A percentile compares a stretch with the other conserved stretches of the same genome.
These are phyloP conservation scores for Seiridium unicorne DNA, from an alignment of 2,329 filamentous ascomycete genomes.

Conservation along the genomic window DNA sequence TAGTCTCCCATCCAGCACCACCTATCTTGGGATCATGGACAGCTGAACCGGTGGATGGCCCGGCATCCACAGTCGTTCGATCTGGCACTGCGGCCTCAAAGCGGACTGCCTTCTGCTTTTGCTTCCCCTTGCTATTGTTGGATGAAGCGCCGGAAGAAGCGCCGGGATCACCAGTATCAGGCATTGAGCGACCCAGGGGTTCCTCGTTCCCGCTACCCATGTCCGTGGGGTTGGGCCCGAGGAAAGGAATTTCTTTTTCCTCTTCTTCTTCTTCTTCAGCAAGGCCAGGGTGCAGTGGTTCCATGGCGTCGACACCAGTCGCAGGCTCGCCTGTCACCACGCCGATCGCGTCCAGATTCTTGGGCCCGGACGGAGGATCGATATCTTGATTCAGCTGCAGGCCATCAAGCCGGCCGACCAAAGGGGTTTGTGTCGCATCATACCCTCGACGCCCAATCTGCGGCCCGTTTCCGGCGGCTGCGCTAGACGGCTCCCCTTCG, in stretches of 20 bases:
- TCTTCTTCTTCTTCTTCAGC: not conserved
- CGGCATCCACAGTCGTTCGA: too few species aligned
- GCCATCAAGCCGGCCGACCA: not conserved
- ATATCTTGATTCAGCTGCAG: not conserved
- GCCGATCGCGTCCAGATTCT: not conserved
- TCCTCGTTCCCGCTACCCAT: not conserved
- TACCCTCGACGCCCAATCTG: not conserved
- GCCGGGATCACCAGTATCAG: not conserved
- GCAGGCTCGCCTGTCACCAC: not conserved
- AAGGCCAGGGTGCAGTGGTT: not conserved
- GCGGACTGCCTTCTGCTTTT: not conserved
- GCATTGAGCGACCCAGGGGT: not conserved
- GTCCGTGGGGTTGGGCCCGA: not conserved
- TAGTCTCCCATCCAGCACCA: conserved; percentile 23
- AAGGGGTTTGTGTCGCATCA: not conserved
- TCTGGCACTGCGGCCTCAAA: not conserved
- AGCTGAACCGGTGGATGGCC: too few species aligned
- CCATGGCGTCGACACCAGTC: not conserved
- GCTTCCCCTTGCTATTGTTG: not conserved
- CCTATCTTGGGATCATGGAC: not conserved
- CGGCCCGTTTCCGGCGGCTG: not conserved
- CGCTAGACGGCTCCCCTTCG: not conserved
- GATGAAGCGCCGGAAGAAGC: not conserved
- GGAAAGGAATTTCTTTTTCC: not conserved
- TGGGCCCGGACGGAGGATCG: not conserved